These are phyloP conservation scores for Xylariaceae sp. DNA, from an alignment of 2,329 filamentous ascomycete genomes.

Conservation along the genomic window DNA sequence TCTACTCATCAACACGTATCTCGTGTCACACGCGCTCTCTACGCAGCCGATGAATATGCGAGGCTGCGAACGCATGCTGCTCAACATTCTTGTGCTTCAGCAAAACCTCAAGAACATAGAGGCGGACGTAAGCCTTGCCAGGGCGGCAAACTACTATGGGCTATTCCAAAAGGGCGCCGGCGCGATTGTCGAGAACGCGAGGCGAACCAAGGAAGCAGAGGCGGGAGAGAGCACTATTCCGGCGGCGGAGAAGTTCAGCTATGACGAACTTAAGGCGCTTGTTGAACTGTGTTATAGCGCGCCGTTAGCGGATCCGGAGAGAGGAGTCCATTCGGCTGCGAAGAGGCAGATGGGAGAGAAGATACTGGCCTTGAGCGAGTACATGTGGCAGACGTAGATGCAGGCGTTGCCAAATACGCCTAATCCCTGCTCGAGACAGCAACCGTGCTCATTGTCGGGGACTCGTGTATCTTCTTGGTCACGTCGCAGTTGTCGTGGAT, in stretches of 20 bases:
- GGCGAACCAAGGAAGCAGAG: slow-evolving; percentile 36
- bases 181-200: slow-evolving; percentile 57
- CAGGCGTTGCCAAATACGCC: not conserved
- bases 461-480: not conserved
- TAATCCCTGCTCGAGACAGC: not conserved
- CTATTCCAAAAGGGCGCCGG: slow-evolving; percentile 63
- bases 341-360: slow-evolving; percentile 66
- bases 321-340: slow-evolving; percentile 61
- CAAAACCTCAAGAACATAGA: slow-evolving; percentile 96
- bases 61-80: slow-evolving; percentile 80
- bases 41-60: slow-evolving; percentile 78
- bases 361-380: slow-evolving; percentile 63
- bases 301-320: slow-evolving; percentile 58
- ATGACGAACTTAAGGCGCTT: slow-evolving; percentile 61
- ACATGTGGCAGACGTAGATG: slow-evolving; percentile 58
- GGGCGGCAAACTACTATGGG: slow-evolving; percentile 62
- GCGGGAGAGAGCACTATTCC: slow-evolving; percentile 31
- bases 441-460: not conserved
- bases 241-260: slow-evolving; percentile 48
- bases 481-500: too few relatives aligned
- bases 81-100: slow-evolving; percentile 91
- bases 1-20: slow-evolving; percentile 69
- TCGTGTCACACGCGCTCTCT: slow-evolving; percentile 64
- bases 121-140: slow-evolving; percentile 56
- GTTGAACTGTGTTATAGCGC: slow-evolving; percentile 65